Evolutionary conservation across 2,329 filamentous ascomycete species (phyloP).

Genomic region (Drechslerella coelobrocha): DNA sequence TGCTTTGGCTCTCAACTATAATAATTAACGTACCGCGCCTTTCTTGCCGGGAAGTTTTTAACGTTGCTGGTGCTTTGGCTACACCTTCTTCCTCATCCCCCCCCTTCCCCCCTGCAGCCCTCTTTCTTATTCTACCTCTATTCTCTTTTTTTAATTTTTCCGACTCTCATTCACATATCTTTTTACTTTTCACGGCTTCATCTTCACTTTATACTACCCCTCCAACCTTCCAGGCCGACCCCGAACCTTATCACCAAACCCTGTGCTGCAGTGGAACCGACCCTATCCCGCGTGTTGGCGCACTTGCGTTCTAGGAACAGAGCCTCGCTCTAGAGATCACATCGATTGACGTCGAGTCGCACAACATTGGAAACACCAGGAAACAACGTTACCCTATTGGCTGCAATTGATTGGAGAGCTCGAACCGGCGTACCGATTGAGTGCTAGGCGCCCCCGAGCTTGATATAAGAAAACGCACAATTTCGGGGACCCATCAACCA

Average conservation of each 20-base stretch:
- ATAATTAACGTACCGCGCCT: background rate
- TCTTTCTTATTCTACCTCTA: background rate
- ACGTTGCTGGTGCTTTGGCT: background rate
- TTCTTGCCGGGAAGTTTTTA: background rate
- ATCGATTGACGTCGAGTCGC: background rate
- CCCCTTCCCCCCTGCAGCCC: background rate
- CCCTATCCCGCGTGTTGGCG: slow-evolving; percentile 30
- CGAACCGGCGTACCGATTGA: background rate
- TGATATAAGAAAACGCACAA: too few relatives aligned
- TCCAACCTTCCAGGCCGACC: background rate
- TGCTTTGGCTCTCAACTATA: background rate
- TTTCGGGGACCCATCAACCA: slow-evolving; percentile 1
- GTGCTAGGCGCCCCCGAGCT: background rate
- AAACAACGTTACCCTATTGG: background rate
- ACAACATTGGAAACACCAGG: background rate
- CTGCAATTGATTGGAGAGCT: background rate
- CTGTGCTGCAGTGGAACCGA: slow-evolving; percentile 14
- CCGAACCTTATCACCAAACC: background rate
- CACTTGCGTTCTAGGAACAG: slow-evolving; percentile 5
- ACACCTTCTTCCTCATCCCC: background rate
- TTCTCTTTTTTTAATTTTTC: background rate
- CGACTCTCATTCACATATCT: background rate
- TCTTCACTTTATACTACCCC: background rate
- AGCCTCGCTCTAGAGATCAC: slow-evolving; percentile 10
- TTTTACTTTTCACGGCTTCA: background rate